Base-by-base conservation (phyloP, 345 rosid genomes). In the Euclidium syriacum region DNA sequence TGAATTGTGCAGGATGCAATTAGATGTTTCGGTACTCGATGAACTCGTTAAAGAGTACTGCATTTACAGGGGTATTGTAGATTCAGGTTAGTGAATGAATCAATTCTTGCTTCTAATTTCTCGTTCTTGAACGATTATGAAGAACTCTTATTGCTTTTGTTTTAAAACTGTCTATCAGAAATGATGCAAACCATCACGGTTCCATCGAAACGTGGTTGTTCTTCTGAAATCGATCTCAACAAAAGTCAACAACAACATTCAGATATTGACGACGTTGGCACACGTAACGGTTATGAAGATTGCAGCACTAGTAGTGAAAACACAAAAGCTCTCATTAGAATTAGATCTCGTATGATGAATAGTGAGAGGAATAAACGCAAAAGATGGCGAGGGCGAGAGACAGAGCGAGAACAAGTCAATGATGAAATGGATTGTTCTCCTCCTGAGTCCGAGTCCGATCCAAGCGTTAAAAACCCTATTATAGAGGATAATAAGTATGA, bases 371-470 rank as follows among this genome's bases (percentile, higher is more conserved):
- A 79, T 75, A 89, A 87, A 75, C 97, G 95, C 15, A 92, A 84
- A 79, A 78, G 91, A 59, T 92, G 98, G 98, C 82, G 89, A 74
- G 95, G 91, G 64, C 77, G 98, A 54, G 75, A n/a, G n/a, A n/a
- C n/a, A n/a, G n/a, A n/a, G n/a, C n/a, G n/a, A n/a, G n/a, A n/a
- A n/a, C n/a, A n/a, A n/a, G n/a, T n/a, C n/a, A n/a, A 70, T 65
- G 94, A 81, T 76, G 86, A 88, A 58, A 61, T 77, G 20, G 77
- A 62, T 68, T 69, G 67, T 29, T 19, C 52, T 55, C 23, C 52
- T 55, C 62, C 83, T 62, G 80, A 70, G 61, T 62, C 48, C 49
- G 75, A 73, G 70, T 62, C 70, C 23, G 54, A 30, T 6, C 56
- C 65, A 77, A 80, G 76, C 75, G 52, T 64, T n/a, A n/a, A n/a